Conservation (phyloP, 1,139 yeast species). For the Magnusiomyces paraingens region DNA sequence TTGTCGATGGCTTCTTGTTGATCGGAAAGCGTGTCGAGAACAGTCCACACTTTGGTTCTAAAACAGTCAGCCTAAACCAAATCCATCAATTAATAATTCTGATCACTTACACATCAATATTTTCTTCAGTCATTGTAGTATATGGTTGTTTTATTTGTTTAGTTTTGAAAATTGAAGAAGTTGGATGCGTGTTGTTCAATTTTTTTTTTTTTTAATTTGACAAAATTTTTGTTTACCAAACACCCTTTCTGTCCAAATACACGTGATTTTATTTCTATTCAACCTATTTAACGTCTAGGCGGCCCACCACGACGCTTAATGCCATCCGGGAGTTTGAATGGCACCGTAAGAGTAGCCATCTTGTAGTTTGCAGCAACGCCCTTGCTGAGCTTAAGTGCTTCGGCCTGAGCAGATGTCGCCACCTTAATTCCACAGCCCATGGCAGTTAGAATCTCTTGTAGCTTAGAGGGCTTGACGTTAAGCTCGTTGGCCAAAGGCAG, state of each 20-base stretch:
- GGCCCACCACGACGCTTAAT: constrained; percentile 50
- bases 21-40: not conserved
- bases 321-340: constrained; percentile 83
- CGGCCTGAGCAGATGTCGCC: constrained; percentile 75
- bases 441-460: constrained; percentile 64
- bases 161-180: too few species aligned
- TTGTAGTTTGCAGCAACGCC: constrained; percentile 54
- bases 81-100: too few species aligned
- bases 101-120: too few species aligned
- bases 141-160: too few species aligned
- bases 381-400: constrained; percentile 54
- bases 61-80: not conserved
- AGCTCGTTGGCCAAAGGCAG: constrained; percentile 82
- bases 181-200: too few species aligned
- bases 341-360: constrained; percentile 78
- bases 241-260: too few species aligned
- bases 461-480: constrained; percentile 70
- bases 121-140: too few species aligned
- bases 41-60: constrained; percentile 1
- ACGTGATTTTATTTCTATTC: not conserved
- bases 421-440: constrained; percentile 76
- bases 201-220: too few species aligned
- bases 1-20: constrained; percentile 1
- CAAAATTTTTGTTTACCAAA: too few species aligned
- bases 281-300: constrained; percentile 1